These are phyloP conservation scores for Alisma plantagoaquatica DNA, from an alignment of 106 monocot species.

Conservation along the genomic window DNA sequence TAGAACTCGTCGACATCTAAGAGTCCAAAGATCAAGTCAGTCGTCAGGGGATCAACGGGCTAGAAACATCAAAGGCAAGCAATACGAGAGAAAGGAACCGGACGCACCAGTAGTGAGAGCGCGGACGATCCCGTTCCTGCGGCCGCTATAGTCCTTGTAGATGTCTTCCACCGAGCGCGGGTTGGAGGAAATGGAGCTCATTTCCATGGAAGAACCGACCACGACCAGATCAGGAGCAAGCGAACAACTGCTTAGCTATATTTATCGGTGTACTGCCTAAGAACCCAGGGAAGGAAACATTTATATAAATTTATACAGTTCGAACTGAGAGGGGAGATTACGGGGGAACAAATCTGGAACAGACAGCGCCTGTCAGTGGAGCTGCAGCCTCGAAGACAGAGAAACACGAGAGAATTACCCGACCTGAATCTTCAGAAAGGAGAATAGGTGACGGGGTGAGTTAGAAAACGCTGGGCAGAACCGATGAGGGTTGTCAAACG, in stretches of 20 bases:
- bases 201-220: too few relatives aligned
- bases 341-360: neutral
- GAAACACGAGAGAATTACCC: too few relatives aligned
- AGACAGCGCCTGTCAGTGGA: too few relatives aligned
- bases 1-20: slow-evolving; percentile 90
- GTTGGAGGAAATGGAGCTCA: slow-evolving; percentile 38
- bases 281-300: neutral
- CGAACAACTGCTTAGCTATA: neutral
- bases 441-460: too few relatives aligned
- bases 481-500: too few relatives aligned
- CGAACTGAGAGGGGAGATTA: neutral
- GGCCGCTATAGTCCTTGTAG: slow-evolving; percentile 67
- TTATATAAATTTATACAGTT: too few relatives aligned
- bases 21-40: neutral
- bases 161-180: slow-evolving; percentile 89
- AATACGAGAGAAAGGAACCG: neutral
- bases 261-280: neutral
- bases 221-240: too few relatives aligned
- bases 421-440: too few relatives aligned
- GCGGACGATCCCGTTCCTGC: slow-evolving; percentile 68
- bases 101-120: slow-evolving; percentile 58
- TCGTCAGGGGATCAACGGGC: neutral
- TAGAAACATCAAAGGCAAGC: too few relatives aligned
- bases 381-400: too few relatives aligned
- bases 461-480: too few relatives aligned